Evolutionary conservation across 2,329 filamentous ascomycete species (phyloP), one percentile per base, ranked within the genome.

Genomic region (Zopfia rhizophila): DNA sequence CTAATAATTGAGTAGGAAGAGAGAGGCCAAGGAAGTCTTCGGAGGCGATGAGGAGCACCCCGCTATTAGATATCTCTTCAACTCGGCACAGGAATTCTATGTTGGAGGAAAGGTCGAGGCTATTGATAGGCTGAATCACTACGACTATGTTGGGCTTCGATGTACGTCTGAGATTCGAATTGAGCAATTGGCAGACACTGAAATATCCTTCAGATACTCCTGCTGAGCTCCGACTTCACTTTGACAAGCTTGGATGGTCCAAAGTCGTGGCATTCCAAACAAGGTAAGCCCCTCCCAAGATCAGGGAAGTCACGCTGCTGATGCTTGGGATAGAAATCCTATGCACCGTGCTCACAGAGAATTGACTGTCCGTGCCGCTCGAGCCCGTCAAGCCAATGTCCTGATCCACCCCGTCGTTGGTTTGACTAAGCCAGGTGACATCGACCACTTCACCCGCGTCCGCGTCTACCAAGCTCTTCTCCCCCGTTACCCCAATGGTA

Each of bases 331-430:
- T 37, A 74, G 92, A 74, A 99, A 99, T 80, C 94, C 94, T 63
- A 99, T 99, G 94, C 94, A 99, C 82, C 89, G 94, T 68, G 94
- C 94, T 73, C 94, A 99, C 78, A 86, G 94, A 77, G 94, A 99
- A 80, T 81, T 99, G 75, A 99, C 94, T 48, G 94, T 99, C 69
- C 91, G 94, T 68, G 94, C 94, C 60, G 94, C 94, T 58, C 93
- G 94, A 66, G 89, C 89, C 46, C 90, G 95, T 76, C 92, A 97
- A 75, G 94, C 94, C 74, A 99, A 99, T 73, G 94, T 99, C 61
- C 88, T 99, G 68, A 99, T 99, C 75, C 94, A 99, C 81, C 94
- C 94, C 51, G 94, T 99, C 56, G 94, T 99, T 57, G 94, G 94
- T 71, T 84, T 99, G 68, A 99, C 94, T 73, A 99, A 99, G 83